Conservation (phyloP, 768 basidiomycete species). For the Hypsizygus marmoreus region DNA sequence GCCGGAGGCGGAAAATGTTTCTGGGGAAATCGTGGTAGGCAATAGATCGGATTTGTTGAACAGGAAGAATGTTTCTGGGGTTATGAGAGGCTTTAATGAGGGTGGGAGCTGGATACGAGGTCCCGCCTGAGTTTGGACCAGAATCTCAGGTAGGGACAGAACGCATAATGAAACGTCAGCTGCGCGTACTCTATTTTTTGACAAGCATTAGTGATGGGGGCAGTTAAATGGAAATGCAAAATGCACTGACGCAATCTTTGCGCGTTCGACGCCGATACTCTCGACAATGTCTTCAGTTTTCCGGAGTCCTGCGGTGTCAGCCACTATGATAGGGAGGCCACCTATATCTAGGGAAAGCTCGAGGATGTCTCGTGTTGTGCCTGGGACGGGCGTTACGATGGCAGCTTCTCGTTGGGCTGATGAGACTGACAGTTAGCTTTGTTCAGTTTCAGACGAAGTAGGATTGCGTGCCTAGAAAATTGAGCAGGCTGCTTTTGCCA, state of each 20-base stretch:
- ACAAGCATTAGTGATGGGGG: slow-evolving; percentile 3
- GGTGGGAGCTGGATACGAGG: slow-evolving; percentile 38
- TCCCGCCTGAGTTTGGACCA: slow-evolving; percentile 16
- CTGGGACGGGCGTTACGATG: slow-evolving; percentile 85
- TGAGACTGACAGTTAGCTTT: background rate
- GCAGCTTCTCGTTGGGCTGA: slow-evolving; percentile 85
- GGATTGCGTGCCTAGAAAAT: slow-evolving; percentile 66
- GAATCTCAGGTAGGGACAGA: slow-evolving; percentile 62
- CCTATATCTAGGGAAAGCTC: slow-evolving; percentile 87
- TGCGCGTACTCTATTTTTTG: slow-evolving; percentile 54
- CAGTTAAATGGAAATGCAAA: background rate
- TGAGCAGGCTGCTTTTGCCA: slow-evolving; percentile 89
- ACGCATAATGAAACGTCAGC: slow-evolving; percentile 83
- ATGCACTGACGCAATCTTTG: slow-evolving; percentile 59
- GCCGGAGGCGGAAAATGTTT: slow-evolving; percentile 5
- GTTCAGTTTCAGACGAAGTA: background rate
- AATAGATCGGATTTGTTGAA: slow-evolving; percentile 79
- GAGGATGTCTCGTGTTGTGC: slow-evolving; percentile 88
- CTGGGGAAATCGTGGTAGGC: slow-evolving; percentile 2
- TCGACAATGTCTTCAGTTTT: slow-evolving; percentile 73
- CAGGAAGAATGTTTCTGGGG: slow-evolving; percentile 62
- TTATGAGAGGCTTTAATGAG: slow-evolving; percentile 51
- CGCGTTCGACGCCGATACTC: slow-evolving; percentile 78
- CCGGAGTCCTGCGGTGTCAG: slow-evolving; percentile 87
- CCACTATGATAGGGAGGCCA: slow-evolving; percentile 77